Evolutionary conservation across 257 asterid genomes (phyloP).

Genomic region (Jaltomata sinuosa): DNA sequence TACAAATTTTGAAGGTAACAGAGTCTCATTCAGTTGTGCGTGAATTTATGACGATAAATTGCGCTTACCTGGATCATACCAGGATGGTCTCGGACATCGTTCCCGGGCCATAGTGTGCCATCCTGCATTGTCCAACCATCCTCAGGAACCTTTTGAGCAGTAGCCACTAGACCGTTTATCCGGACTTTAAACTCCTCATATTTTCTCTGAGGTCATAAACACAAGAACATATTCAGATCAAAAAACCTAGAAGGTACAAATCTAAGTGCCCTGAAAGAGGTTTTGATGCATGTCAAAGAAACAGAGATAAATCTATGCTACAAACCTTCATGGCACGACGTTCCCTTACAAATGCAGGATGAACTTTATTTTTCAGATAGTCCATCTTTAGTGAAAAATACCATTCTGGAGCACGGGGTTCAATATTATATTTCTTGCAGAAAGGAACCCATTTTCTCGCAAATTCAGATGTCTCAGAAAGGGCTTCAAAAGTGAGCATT

Average conservation of each 20-base stretch:
- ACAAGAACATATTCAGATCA: not conserved
- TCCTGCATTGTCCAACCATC: constrained; percentile 98
- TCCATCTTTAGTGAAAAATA: constrained; percentile 75
- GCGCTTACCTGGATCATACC: constrained; percentile 90
- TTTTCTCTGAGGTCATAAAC: constrained; percentile 51
- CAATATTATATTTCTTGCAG: constrained; percentile 67
- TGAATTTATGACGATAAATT: not conserved
- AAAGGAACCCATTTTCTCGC: constrained; percentile 86
- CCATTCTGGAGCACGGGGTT: constrained; percentile 95
- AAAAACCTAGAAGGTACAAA: not conserved
- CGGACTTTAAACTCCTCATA: constrained; percentile 85
- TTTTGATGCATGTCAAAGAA: not conserved
- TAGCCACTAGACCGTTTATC: constrained; percentile 64
- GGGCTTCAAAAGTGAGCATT: constrained; percentile 83
- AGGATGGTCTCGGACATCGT: constrained; percentile 86
- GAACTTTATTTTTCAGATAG: constrained; percentile 70
- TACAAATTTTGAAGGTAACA: not conserved
- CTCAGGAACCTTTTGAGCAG: constrained; percentile 81
- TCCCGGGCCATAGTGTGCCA: constrained; percentile 96
- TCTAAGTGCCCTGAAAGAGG: not conserved
- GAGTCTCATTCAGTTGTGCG: not conserved
- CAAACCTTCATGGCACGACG: constrained; percentile 82
- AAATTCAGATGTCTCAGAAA: constrained; percentile 71
- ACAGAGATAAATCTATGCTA: not conserved
- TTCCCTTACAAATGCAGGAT: constrained; percentile 73